These are phyloP conservation scores for Monosporascus sp. DNA, from an alignment of 2,329 filamentous ascomycete genomes.

Conservation along the genomic window DNA sequence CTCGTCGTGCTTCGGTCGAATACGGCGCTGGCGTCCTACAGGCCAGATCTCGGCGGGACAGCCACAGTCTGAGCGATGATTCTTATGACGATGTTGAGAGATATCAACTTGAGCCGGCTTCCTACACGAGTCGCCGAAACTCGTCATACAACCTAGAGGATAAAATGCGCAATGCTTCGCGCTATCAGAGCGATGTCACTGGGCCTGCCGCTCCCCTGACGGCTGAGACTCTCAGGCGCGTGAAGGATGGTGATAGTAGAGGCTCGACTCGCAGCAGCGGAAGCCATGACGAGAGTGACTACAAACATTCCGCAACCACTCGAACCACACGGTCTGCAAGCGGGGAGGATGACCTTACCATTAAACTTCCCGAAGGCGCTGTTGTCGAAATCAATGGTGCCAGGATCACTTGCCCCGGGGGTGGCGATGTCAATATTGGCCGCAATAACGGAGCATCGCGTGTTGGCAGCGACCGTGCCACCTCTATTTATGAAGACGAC, in stretches of 20 bases:
- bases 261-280: slow-evolving; percentile 54
- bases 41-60: slow-evolving; percentile 15
- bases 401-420: slow-evolving; percentile 54
- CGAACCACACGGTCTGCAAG: slow-evolving; percentile 53
- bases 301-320: slow-evolving; percentile 56
- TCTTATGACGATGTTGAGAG: slow-evolving; percentile 12
- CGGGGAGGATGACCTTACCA: slow-evolving; percentile 54
- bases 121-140: slow-evolving; percentile 24
- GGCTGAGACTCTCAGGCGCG: slow-evolving; percentile 48
- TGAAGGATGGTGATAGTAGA: slow-evolving; percentile 46
- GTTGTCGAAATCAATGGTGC: slow-evolving; percentile 51
- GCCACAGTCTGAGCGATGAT: slow-evolving; percentile 18
- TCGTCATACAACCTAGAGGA: slow-evolving; percentile 36
- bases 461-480: slow-evolving; percentile 47
- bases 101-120: slow-evolving; percentile 19
- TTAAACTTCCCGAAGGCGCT: slow-evolving; percentile 54
- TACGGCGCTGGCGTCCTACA: slow-evolving; percentile 22
- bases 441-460: slow-evolving; percentile 31
- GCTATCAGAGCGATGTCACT: slow-evolving; percentile 50
- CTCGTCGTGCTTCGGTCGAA: slow-evolving; percentile 22
- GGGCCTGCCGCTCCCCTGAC: slow-evolving; percentile 46
- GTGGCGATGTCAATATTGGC: slow-evolving; percentile 55
- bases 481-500: slow-evolving; percentile 47
- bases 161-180: slow-evolving; percentile 38
- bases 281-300: slow-evolving; percentile 61